Evolutionary conservation across 345 rosid genomes (phyloP).

Genomic region (Melaleuca quinquenervia): DNA sequence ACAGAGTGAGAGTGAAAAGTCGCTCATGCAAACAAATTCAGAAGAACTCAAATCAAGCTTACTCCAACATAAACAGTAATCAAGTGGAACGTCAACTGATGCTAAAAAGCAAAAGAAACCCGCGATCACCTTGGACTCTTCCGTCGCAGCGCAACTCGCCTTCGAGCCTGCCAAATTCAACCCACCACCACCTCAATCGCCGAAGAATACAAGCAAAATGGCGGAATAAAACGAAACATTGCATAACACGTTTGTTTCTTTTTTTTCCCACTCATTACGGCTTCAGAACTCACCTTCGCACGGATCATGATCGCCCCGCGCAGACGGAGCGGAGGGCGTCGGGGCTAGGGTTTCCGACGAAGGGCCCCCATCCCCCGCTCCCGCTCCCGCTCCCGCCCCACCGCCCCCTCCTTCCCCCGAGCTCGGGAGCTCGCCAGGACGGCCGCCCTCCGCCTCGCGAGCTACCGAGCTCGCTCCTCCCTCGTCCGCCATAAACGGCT

Average conservation of each 20-base stretch:
- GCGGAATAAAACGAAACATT: neutral
- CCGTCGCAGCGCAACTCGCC: neutral
- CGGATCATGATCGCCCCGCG: neutral
- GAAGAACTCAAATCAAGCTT: neutral
- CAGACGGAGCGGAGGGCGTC: neutral
- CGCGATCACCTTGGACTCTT: neutral
- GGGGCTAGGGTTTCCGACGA: neutral
- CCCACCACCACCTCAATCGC: neutral
- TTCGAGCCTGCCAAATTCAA: neutral
- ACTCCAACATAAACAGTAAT: neutral
- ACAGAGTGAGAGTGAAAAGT: neutral
- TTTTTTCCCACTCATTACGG: neutral
- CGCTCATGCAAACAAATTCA: neutral
- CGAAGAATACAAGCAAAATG: neutral
- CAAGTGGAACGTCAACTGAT: neutral
- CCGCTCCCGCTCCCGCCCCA: neutral
- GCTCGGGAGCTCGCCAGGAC: neutral
- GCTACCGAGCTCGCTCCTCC: neutral
- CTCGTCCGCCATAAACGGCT: conserved; percentile 2
- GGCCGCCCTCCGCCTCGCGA: neutral
- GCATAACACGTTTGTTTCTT: neutral
- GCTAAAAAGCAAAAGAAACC: neutral
- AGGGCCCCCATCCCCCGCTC: neutral
- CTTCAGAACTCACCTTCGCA: neutral
- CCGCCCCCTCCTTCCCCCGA: neutral